These are phyloP conservation scores for Clarireedia homoeocarpa DNA, from an alignment of 2,329 filamentous ascomycete species.

Conservation along the genomic window DNA sequence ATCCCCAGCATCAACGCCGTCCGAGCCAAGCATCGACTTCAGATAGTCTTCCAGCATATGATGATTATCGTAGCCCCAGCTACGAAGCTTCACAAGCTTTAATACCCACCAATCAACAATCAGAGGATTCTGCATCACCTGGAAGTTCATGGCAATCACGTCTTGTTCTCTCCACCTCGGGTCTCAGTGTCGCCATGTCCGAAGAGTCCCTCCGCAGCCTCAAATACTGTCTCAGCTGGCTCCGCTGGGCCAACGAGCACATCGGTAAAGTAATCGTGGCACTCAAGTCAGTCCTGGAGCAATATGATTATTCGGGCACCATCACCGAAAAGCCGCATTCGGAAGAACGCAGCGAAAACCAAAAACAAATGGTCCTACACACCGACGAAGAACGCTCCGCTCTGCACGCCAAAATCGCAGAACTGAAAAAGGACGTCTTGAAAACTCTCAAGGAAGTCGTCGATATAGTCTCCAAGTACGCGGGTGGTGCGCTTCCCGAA, in stretches of 20 bases:
- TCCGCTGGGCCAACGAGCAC: slow-evolving; percentile 75
- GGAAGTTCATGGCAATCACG: slow-evolving; percentile 65
- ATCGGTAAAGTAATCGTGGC: slow-evolving; percentile 68
- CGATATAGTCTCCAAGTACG: slow-evolving; percentile 78
- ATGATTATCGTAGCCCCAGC: slow-evolving; percentile 66
- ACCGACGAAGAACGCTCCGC: slow-evolving; percentile 24
- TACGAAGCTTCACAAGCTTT: slow-evolving; percentile 54
- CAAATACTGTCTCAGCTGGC: slow-evolving; percentile 74
- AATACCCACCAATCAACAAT: slow-evolving; percentile 25
- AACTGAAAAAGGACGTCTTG: slow-evolving; percentile 62
- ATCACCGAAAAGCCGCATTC: slow-evolving; percentile 12
- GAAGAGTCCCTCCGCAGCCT: slow-evolving; percentile 78
- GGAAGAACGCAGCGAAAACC: slow-evolving; percentile 12
- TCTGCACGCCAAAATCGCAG: slow-evolving; percentile 44
- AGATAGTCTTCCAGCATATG: slow-evolving; percentile 77
- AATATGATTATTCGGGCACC: slow-evolving; percentile 55
- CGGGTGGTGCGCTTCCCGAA: slow-evolving; percentile 83
- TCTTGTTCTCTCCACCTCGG: slow-evolving; percentile 83
- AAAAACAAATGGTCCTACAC: slow-evolving; percentile 19
- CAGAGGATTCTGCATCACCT: slow-evolving; percentile 22
- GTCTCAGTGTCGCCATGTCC: slow-evolving; percentile 84
- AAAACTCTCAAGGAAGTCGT: slow-evolving; percentile 75
- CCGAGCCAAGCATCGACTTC: slow-evolving; percentile 38
- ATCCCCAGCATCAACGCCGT: slow-evolving; percentile 25
- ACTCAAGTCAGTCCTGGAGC: slow-evolving; percentile 67